phyloP scores from a whole-genome alignment of 2,329 filamentous ascomycete genomes.

The Hymenoscyphus salicellus region DNA sequence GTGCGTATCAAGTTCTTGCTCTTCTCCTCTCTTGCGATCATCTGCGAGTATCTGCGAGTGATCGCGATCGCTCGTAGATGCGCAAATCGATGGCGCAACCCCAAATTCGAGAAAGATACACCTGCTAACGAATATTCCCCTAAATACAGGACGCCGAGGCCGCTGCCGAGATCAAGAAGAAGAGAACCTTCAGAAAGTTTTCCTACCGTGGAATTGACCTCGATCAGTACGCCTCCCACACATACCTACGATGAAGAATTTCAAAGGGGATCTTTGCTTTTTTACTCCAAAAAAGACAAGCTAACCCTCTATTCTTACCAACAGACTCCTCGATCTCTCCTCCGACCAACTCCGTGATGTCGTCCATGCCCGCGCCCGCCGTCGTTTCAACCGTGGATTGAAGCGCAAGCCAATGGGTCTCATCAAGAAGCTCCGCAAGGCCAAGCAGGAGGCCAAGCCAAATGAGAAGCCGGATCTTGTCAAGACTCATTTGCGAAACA shows the following conservation, averaged over 20 bases:
- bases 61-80: background rate
- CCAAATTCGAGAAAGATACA: slow-evolving; percentile 4
- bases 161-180: slow-evolving; percentile 99
- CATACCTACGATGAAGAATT: slow-evolving; percentile 29
- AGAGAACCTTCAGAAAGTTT: slow-evolving; percentile 99
- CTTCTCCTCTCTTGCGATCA: background rate
- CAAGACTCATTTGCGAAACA: slow-evolving; percentile 99
- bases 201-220: slow-evolving; percentile 99
- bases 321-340: slow-evolving; percentile 94
- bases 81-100: background rate
- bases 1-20: slow-evolving; percentile 48
- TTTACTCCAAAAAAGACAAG: slow-evolving; percentile 21
- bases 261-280: slow-evolving; percentile 34
- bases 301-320: slow-evolving; percentile 36
- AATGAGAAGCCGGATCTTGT: slow-evolving; percentile 99
- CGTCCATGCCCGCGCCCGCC: slow-evolving; percentile 96
- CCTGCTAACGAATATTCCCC: slow-evolving; percentile 37
- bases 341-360: slow-evolving; percentile 99
- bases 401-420: slow-evolving; percentile 99
- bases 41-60: background rate
- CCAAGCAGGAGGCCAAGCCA: slow-evolving; percentile 97
- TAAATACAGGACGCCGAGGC: slow-evolving; percentile 83
- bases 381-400: slow-evolving; percentile 98
- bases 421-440: slow-evolving; percentile 99
- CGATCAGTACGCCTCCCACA: slow-evolving; percentile 75